Percentiles rank a stretch among this genome's conserved stretches.
Conservation (phyloP, 1,284 basidiomycete genomes). For the Phellinidium pouzarii region DNA sequence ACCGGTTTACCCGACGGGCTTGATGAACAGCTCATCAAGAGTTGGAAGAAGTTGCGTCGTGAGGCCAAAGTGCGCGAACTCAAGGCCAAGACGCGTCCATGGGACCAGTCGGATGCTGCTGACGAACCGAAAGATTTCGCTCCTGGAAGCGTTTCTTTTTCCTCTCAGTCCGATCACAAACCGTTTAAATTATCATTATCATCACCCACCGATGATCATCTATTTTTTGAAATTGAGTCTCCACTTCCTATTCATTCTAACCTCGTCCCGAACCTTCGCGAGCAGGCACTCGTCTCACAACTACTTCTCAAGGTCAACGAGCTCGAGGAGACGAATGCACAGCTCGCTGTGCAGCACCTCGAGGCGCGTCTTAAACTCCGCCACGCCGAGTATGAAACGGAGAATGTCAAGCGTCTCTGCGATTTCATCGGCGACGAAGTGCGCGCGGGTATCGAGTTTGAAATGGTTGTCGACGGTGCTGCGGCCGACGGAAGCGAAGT, state of each 20-base stretch:
- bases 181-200: background rate
- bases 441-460: slow-evolving; percentile 33
- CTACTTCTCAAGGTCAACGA: slow-evolving; percentile 74
- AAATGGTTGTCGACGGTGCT: slow-evolving; percentile 34
- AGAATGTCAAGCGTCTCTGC: slow-evolving; percentile 62
- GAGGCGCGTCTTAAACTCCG: slow-evolving; percentile 55
- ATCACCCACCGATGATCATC: background rate
- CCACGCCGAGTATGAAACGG: slow-evolving; percentile 64
- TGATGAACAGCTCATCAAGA: slow-evolving; percentile 11
- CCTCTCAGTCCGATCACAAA: background rate
- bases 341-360: slow-evolving; percentile 62
- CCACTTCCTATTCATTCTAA: background rate
- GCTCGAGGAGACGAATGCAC: slow-evolving; percentile 66
- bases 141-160: slow-evolving; percentile 7
- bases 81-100: slow-evolving; percentile 27
- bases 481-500: slow-evolving; percentile 26
- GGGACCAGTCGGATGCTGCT: slow-evolving; percentile 34
- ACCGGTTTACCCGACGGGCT: slow-evolving; percentile 5
- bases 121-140: slow-evolving; percentile 18
- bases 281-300: slow-evolving; percentile 61
- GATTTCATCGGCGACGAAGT: slow-evolving; percentile 60
- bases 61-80: slow-evolving; percentile 27
- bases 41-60: slow-evolving; percentile 13
- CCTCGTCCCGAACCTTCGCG: slow-evolving; percentile 19
- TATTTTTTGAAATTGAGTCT: background rate